These are phyloP conservation scores for Suhomyces kunorum DNA, from an alignment of 1,139 yeast species.

Conservation along the genomic window DNA sequence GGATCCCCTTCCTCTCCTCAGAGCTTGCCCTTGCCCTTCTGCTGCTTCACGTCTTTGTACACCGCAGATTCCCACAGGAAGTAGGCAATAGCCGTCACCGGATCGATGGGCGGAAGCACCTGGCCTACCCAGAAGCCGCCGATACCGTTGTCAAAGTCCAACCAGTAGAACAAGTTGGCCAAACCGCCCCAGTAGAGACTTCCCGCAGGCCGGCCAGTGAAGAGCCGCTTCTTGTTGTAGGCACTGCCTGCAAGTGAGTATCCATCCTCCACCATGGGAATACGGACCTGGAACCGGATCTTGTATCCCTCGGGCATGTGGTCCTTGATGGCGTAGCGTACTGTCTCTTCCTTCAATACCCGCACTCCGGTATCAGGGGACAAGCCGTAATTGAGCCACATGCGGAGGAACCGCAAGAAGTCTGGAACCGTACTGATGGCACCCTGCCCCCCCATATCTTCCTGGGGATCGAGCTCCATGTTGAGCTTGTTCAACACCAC, in stretches of 20 bases:
- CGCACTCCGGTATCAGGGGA: conserved; percentile 40
- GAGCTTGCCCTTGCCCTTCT: conserved; percentile 5
- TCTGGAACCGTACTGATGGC: conserved; percentile 46
- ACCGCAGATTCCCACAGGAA: conserved; percentile 15
- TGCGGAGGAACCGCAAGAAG: conserved; percentile 44
- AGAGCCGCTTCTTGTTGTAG: conserved; percentile 22
- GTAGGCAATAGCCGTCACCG: conserved; percentile 6
- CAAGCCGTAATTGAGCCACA: conserved; percentile 48
- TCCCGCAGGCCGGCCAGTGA: conserved; percentile 45
- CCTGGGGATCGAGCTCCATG: conserved; percentile 25
- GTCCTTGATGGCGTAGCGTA: conserved; percentile 34
- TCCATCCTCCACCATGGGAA: conserved; percentile 15
- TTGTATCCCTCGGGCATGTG: conserved; percentile 34
- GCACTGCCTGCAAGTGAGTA: conserved; percentile 21
- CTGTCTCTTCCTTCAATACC: conserved; percentile 35
- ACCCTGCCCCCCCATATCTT: conserved; percentile 56
- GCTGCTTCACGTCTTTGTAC: conserved; percentile 10
- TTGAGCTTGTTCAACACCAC: neutral
- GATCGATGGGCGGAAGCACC: conserved; percentile 32
- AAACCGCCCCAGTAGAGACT: conserved; percentile 49
- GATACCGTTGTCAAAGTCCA: conserved; percentile 42
- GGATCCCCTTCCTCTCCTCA: no score
- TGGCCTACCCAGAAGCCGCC: conserved; percentile 49
- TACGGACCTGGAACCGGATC: conserved; percentile 15
- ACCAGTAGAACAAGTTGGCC: conserved; percentile 49